Base-by-base conservation (phyloP, 768 basidiomycete genomes). In the Infundibulicybe gibba region DNA sequence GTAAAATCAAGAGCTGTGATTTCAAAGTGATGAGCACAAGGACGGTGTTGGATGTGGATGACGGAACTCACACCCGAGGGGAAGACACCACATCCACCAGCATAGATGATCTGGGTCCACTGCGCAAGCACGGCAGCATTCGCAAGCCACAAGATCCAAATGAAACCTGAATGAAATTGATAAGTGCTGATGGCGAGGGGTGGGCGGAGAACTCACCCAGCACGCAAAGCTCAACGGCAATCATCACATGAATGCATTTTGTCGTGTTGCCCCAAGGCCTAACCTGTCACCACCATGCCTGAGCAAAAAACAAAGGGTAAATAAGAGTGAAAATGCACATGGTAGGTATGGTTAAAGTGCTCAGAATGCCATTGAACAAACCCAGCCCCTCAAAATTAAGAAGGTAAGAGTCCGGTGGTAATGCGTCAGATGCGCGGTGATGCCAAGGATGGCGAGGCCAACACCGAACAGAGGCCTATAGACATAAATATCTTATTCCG, bases 301-400 rank as follows among this genome's bases (percentile, higher is more conserved):
- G 8, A 25, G 25, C 25, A 8, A 8, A 25, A 8, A 25, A 3
- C 4, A 25, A 4, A 8, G 25, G 25, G n/a, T n/a, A 25, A 25
- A 25, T 25, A 8, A 8, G 8, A 8, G 8, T 3, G 4, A 10
- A 14, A 10, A 19, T 19, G 14, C 10, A 38, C 35, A 38, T 38
- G n/a, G 10, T 19, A 6, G 35, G 35, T 10, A 38, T 3, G n/a
- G 10, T 47, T 49, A 11, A 13, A 12, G 19, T 54, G 49, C 45
- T 43, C 13, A 31, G 53, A 50, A 48, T 19, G 15, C 17, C 32
- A n/a, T 6, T 42, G 20, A 16, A 10, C 19, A 13, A 5, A 9
- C 17, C 6, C 40, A 32, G 35, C 16, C n/a, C 38, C 43, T 40
- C 44, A 33, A 20, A 46, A 19, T 38, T 10, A 38, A 38, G 10